Evolutionary conservation across 768 basidiomycete species (phyloP), one percentile per base, ranked within the genome.

Genomic region (Boletus rubescentipes): DNA sequence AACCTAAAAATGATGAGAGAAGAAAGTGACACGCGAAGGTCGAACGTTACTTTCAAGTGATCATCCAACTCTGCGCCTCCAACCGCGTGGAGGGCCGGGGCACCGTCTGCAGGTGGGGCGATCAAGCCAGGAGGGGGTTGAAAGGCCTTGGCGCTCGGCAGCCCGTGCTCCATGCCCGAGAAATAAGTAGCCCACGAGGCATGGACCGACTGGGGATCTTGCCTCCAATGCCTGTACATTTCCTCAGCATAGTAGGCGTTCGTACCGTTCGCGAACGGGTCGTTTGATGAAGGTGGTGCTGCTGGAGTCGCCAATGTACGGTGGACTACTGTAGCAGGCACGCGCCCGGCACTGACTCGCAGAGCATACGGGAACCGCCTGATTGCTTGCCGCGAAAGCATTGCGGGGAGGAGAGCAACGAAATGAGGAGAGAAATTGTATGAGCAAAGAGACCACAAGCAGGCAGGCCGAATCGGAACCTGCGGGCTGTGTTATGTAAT

Each of bases 211-310:
- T 83, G 81, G 39, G 93, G 91, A 72, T 99, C 93, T 75, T 91
- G 81, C 71, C 81, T 82, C 92, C 91, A 93, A 62, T 87, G 84
- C 60, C 85, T 83, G 75, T 96, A 98, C 96, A 98, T 98, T 73
- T 96, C 93, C 64, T 91, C 95, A 18, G 89, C 89, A 68, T 98
- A 98, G 77, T 96, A 94, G 21, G 93, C 79, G 73, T 97, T 98
- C 38, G 89, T 94, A 38, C 93, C 94, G 54, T 92, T 96, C 12
- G 94, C 95, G 70, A 98, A 97, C 9, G 80, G 79, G 69, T 93
- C 91, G 61, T 91, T 90, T 20, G 87, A 74, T 2, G 89, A 91
- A 2, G 89, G 89, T 21, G 81, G 69, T 0, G 73, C 68, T 1
- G 77, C 69, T 18, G 79, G 71, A 32, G 76, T 83, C 23, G 85